These are phyloP conservation scores for Huntiella omanensis DNA, from an alignment of 2,329 filamentous ascomycete species.

Conservation along the genomic window DNA sequence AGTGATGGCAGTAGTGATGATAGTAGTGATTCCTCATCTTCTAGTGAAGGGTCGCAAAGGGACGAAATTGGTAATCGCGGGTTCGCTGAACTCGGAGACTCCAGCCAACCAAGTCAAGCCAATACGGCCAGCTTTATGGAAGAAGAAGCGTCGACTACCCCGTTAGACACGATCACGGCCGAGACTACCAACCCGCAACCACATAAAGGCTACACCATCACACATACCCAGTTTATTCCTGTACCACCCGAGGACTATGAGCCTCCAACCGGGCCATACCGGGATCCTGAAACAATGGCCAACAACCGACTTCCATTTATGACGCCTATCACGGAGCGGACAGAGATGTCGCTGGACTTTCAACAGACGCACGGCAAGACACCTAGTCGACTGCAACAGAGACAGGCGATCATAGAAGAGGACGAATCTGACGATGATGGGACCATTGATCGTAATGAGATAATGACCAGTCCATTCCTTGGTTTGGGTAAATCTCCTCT, in stretches of 20 bases:
- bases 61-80: constrained; percentile 6
- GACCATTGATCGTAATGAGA: constrained; percentile 13
- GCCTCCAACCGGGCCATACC: constrained; percentile 58
- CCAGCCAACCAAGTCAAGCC: constrained; percentile 18
- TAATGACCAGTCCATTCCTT: constrained; percentile 51
- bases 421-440: constrained; percentile 16
- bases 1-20: constrained; percentile 1
- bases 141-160: background rate
- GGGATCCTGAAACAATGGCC: constrained; percentile 59
- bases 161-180: too few relatives aligned
- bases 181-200: background rate
- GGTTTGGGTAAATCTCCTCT: constrained; percentile 34
- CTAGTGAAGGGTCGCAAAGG: constrained; percentile 2
- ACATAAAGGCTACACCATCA: constrained; percentile 25
- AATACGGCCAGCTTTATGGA: constrained; percentile 5
- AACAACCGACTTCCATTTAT: constrained; percentile 93
- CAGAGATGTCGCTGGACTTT: constrained; percentile 65
- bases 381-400: constrained; percentile 40
- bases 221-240: constrained; percentile 53
- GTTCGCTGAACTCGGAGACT: constrained; percentile 23
- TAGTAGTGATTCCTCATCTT: background rate
- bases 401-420: constrained; percentile 13
- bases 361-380: constrained; percentile 49
- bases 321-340: constrained; percentile 94
- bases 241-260: constrained; percentile 76